Conservation (phyloP, 495 filamentous ascomycete species). For the Aspergillus nidulans region DNA sequence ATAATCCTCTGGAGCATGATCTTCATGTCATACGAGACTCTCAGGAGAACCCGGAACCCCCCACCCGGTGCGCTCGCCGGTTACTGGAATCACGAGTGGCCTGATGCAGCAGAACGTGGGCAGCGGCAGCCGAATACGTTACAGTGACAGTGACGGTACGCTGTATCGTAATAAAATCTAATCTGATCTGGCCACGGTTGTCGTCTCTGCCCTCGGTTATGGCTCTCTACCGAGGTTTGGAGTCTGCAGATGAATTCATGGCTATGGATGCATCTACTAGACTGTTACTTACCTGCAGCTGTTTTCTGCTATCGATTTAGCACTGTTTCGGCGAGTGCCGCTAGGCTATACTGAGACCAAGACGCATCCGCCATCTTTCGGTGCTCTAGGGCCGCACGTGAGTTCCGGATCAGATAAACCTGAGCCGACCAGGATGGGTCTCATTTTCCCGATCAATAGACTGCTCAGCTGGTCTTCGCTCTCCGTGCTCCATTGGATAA, state of each 20-base stretch:
- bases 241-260: neutral
- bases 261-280: neutral
- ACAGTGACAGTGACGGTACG: neutral
- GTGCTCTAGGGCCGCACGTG: too few species aligned
- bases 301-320: too few species aligned
- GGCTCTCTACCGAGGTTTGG: neutral
- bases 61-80: too few species aligned
- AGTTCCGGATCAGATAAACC: conserved; percentile 1
- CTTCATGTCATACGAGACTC: neutral
- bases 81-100: too few species aligned
- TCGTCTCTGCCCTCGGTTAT: neutral
- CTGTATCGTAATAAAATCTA: conserved; percentile 11
- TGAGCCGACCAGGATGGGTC: neutral
- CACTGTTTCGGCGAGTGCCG: too few species aligned
- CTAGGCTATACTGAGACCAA: too few species aligned
- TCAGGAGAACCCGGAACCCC: neutral
- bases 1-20: neutral
- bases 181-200: conserved; percentile 23
- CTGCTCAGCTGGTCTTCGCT: neutral
- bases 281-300: too few species aligned
- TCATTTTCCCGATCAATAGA: too few species aligned
- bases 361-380: too few species aligned
- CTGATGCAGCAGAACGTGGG: conserved; percentile 11
- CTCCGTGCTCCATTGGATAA: neutral
- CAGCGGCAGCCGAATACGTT: conserved; percentile 1